Evolutionary conservation across 2,329 filamentous ascomycete species (phyloP).

Genomic region (Exserohilum turcica): DNA sequence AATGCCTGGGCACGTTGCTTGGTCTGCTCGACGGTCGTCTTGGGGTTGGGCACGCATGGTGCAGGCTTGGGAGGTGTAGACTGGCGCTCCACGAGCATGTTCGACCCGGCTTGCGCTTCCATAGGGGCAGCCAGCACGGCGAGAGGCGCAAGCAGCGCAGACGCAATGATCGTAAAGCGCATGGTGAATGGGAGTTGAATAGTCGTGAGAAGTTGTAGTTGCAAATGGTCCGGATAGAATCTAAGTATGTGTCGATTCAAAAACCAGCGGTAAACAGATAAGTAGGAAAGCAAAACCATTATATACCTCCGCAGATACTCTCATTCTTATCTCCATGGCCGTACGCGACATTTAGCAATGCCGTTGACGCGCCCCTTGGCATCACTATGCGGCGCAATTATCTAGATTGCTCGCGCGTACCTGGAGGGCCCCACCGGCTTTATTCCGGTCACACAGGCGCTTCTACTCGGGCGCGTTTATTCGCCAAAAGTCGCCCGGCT

Average conservation of each 20-base stretch:
- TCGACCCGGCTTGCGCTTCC: not conserved
- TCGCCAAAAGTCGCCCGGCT: not conserved
- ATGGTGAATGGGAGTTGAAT: constrained; percentile 13
- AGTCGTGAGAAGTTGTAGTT: not conserved
- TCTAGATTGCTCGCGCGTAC: constrained; percentile 3
- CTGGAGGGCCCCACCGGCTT: constrained; percentile 11
- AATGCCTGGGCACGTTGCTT: constrained; percentile 27
- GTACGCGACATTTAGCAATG: too few species aligned
- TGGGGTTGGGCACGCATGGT: constrained; percentile 28
- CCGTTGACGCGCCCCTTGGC: not conserved
- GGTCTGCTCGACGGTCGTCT: constrained; percentile 20
- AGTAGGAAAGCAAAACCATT: too few species aligned
- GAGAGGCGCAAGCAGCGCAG: constrained; percentile 21
- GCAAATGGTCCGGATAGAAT: not conserved
- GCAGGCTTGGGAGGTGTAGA: constrained; percentile 26
- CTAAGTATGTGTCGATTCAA: too few species aligned
- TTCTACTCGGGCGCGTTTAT: too few species aligned
- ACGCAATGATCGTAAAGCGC: constrained; percentile 23
- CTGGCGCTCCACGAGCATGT: constrained; percentile 19
- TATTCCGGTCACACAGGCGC: constrained; percentile 2
- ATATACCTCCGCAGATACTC: not conserved
- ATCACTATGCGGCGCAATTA: constrained; percentile 7
- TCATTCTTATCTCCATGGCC: too few species aligned
- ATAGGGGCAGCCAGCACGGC: constrained; percentile 22
- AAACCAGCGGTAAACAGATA: too few species aligned